Evolutionary conservation across 192 early-diverging fungal species (phyloP), one percentile per base, ranked within the genome.

Genomic region (Coemansia sp.): DNA sequence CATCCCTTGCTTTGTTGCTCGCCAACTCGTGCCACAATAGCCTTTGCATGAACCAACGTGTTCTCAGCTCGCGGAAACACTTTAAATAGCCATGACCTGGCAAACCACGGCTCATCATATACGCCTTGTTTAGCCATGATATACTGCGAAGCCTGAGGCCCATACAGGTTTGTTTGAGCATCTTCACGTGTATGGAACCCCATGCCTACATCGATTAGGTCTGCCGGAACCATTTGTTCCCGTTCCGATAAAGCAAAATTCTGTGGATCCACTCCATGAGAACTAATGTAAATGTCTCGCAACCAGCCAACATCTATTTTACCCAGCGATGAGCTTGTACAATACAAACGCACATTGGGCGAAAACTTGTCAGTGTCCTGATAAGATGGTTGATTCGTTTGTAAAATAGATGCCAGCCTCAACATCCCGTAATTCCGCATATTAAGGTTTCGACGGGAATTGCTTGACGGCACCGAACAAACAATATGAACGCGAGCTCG

Each of bases 21-120:
- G 21, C 65, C 61, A 8, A 53, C 39, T 6, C 57, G 51, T 7
- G 64, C 55, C 15, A 68, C 53, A 15, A 68, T 56, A 3, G 44
- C 51, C 45, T 74, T 74, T n/a, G 65, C 53, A 31, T 74, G 72
- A 19, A 68, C 61, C 14, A 73, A 38, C 30, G 60, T 55, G 20
- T 26, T 7, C 1, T 15, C 31, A 9, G 50, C 26, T 5, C 20
- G 16, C 1, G 65, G 65, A 31, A 53, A 38, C 5, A 66, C n/a
- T 1, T 26, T 23, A 3, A 57, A 48, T 26, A 72, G 11, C 28
- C 33, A 11, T 11, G 21, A 23, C 10, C 9, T 37, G 1, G 61
- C 57, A 39, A 74, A 67, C 23, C 6, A 11, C 13, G 11, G 37
- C 37, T 10, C 37, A n/a, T 39, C 37, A 36, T 67, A 67, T 1